phyloP scores from a whole-genome alignment of 305 asterid species.

The Solanum chacoense region DNA sequence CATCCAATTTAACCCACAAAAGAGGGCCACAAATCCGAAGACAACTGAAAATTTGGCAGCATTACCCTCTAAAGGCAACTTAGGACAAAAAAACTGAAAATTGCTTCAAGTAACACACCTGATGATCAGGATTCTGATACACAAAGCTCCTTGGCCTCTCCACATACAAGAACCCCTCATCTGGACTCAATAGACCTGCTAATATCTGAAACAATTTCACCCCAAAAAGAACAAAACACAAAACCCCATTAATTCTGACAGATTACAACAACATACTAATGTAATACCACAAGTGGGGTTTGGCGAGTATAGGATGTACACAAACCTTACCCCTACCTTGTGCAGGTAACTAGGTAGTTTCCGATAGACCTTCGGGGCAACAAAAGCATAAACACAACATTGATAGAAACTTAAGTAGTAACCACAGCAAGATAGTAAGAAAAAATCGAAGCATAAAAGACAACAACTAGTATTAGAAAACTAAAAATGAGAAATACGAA shows the following conservation, averaged over 20 bases:
- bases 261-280: neutral
- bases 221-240: neutral
- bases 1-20: neutral
- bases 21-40: neutral
- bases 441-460: accelerated
- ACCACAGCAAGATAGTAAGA: neutral
- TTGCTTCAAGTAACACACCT: conserved; percentile 29
- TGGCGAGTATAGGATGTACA: neutral
- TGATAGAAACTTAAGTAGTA: neutral
- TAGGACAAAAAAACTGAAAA: neutral
- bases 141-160: conserved; percentile 82
- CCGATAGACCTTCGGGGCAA: neutral
- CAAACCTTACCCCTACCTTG: neutral
- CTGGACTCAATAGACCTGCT: conserved; percentile 66
- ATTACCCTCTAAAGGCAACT: neutral
- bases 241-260: neutral
- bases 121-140: conserved; percentile 95
- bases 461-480: neutral
- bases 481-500: neutral
- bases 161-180: conserved; percentile 49
- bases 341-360: neutral
- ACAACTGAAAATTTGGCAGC: neutral
- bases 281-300: neutral
- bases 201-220: conserved; percentile 31
- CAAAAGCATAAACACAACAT: neutral